Evolutionary conservation across 2,329 filamentous ascomycete species (phyloP).

Genomic region (Arthrinium phaeospermum): DNA sequence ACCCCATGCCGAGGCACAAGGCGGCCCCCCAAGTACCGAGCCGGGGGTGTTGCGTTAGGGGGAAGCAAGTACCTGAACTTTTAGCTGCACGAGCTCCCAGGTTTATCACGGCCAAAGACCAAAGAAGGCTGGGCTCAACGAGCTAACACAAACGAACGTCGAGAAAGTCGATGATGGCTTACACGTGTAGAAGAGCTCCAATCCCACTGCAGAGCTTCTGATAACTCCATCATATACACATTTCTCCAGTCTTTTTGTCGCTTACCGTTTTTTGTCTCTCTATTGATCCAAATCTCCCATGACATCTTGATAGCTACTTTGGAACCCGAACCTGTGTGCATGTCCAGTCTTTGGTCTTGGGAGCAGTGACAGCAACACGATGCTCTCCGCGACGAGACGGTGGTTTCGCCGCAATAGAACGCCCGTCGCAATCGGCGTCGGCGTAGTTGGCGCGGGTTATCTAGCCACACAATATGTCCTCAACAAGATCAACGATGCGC

Average conservation of each 20-base stretch:
- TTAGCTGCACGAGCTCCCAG: slow-evolving; percentile 12
- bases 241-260: not conserved
- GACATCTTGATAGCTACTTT: not conserved
- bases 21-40: slow-evolving; percentile 3
- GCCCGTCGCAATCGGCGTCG: slow-evolving; percentile 84
- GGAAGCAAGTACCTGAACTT: not conserved
- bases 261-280: not conserved
- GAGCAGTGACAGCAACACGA: slow-evolving; percentile 34
- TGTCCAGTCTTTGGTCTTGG: not conserved
- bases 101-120: not conserved
- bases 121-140: not conserved
- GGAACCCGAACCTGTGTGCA: not conserved
- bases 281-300: not conserved
- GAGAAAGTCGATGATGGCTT: slow-evolving; percentile 8
- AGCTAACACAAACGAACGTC: not conserved
- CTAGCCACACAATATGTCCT: slow-evolving; percentile 91
- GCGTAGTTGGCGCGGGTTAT: slow-evolving; percentile 88
- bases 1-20: slow-evolving; percentile 14
- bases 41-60: not conserved
- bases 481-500: slow-evolving; percentile 87
- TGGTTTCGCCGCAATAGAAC: slow-evolving; percentile 94
- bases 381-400: slow-evolving; percentile 77
- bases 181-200: slow-evolving; percentile 11
- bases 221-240: not conserved
- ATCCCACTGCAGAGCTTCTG: not conserved